Evolutionary conservation across 2,329 filamentous ascomycete genomes (phyloP).

Genomic region (Talaromyces piceae): DNA sequence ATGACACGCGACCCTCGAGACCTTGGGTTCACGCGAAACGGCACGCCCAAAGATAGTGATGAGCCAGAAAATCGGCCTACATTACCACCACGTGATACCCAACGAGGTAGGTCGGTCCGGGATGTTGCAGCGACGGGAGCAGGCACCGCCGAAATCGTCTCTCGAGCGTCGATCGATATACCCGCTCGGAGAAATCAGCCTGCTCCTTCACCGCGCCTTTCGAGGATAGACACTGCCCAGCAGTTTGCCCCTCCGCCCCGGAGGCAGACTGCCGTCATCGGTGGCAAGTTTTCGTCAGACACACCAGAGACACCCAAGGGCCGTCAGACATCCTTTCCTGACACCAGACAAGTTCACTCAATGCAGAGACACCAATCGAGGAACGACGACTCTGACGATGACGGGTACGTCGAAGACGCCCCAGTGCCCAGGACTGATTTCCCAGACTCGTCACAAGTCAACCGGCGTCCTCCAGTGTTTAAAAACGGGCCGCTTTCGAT

Average conservation of each 20-base stretch:
- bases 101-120: slow-evolving; percentile 13
- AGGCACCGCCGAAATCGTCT: slow-evolving; percentile 1
- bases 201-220: slow-evolving; percentile 12
- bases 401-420: slow-evolving; percentile 41
- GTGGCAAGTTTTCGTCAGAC: slow-evolving; percentile 12
- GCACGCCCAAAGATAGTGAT: slow-evolving; percentile 19
- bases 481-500: slow-evolving; percentile 69
- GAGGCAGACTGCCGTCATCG: slow-evolving; percentile 17
- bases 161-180: slow-evolving; percentile 13
- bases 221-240: slow-evolving; percentile 15
- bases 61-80: slow-evolving; percentile 41
- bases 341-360: slow-evolving; percentile 13
- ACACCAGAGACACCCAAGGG: slow-evolving; percentile 13
- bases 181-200: slow-evolving; percentile 9
- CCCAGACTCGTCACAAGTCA: slow-evolving; percentile 77
- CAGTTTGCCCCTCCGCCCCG: slow-evolving; percentile 27
- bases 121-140: slow-evolving; percentile 1
- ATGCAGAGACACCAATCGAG: slow-evolving; percentile 3
- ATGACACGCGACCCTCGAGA: slow-evolving; percentile 12
- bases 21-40: slow-evolving; percentile 43
- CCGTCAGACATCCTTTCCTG: slow-evolving; percentile 18
- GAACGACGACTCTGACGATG: slow-evolving; percentile 45
- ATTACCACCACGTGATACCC: slow-evolving; percentile 37
- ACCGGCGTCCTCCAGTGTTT: slow-evolving; percentile 71
- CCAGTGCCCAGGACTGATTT: slow-evolving; percentile 56